phyloP scores from a whole-genome alignment of 1,284 basidiomycete species.

The Stygiomarasmius scandens region DNA sequence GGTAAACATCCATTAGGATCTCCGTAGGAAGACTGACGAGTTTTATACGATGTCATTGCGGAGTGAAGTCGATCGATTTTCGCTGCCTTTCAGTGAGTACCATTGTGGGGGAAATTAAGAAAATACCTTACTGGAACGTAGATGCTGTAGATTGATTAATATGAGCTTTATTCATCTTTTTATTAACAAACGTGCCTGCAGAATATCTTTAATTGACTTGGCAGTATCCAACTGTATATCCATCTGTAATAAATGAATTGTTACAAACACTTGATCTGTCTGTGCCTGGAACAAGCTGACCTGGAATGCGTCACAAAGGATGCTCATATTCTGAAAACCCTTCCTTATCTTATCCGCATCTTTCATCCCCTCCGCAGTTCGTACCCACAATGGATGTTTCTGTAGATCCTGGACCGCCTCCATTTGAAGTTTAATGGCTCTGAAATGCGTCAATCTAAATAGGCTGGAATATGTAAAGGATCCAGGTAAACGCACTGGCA shows the following conservation, averaged over 20 bases:
- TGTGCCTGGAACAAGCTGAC: too few species aligned
- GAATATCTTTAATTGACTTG: not conserved
- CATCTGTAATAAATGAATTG: too few species aligned
- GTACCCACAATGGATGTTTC: not conserved
- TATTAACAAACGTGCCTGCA: too few species aligned
- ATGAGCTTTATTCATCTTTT: too few species aligned
- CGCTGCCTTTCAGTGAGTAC: not conserved
- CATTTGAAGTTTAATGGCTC: too few species aligned
- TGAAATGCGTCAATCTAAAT: not conserved
- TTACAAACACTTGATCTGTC: too few species aligned
- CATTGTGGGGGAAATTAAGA: not conserved
- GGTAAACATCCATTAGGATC: not conserved
- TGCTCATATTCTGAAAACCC: too few species aligned
- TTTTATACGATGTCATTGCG: constrained; percentile 2
- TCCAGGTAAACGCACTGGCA: not conserved
- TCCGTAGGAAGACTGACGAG: constrained; percentile 7
- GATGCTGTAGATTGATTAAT: too few species aligned
- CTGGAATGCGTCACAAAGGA: too few species aligned
- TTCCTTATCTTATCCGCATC: not conserved
- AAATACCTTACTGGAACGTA: not conserved
- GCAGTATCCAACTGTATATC: too few species aligned
- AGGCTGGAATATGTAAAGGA: not conserved
- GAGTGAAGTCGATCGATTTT: constrained; percentile 1
- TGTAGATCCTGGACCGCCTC: not conserved
- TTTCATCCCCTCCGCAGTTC: not conserved